phyloP scores from a whole-genome alignment of 805 yeast species.

The Pichia paraexigua region DNA sequence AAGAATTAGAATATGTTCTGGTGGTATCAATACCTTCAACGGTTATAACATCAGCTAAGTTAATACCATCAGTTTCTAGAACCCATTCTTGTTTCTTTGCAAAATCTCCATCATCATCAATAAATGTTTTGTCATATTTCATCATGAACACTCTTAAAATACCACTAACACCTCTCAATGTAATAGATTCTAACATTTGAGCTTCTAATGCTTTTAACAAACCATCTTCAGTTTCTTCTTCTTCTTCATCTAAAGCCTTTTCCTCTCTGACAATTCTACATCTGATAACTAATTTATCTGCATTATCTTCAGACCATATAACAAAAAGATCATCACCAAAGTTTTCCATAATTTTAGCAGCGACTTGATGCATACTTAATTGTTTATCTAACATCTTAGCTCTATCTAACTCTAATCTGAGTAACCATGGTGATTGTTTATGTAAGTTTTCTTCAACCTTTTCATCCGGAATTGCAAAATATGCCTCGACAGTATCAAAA shows the following conservation, averaged over 20 bases:
- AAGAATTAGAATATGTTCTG: constrained; percentile 91
- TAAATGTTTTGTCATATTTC: constrained; percentile 66
- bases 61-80: constrained; percentile 97
- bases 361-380: constrained; percentile 96
- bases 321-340: constrained; percentile 94
- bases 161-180: constrained; percentile 93
- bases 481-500: constrained; percentile 93
- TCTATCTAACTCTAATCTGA: constrained; percentile 95
- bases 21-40: constrained; percentile 91
- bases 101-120: constrained; percentile 80
- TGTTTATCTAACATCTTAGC: constrained; percentile 98
- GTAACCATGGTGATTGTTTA: constrained; percentile 95
- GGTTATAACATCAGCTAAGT: constrained; percentile 87
- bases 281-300: constrained; percentile 92
- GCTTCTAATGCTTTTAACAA: constrained; percentile 91
- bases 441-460: constrained; percentile 90
- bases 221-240: constrained; percentile 94
- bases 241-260: constrained; percentile 85
- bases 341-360: constrained; percentile 85
- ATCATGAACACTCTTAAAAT: constrained; percentile 86
- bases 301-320: constrained; percentile 98
- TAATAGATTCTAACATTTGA: constrained; percentile 91
- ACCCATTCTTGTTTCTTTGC: constrained; percentile 95
- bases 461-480: constrained; percentile 96
- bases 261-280: constrained; percentile 98